These are phyloP conservation scores for Lepiota venenata DNA, from an alignment of 768 basidiomycete species.

Conservation along the genomic window DNA sequence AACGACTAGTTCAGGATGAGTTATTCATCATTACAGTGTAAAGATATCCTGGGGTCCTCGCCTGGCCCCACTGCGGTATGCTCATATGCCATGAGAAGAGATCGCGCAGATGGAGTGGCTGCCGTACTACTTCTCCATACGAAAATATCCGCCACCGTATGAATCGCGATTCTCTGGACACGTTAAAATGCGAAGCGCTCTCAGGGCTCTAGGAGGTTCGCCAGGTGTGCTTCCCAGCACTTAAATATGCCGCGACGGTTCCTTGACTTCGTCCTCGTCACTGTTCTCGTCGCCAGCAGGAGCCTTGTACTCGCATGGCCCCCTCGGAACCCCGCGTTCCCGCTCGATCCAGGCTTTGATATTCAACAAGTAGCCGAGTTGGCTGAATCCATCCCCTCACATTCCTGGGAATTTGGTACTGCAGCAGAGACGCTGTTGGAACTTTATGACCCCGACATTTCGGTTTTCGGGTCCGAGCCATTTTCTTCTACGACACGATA, in stretches of 20 bases:
- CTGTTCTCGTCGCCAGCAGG: neutral
- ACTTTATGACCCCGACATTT: conserved; percentile 34
- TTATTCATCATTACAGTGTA: too few species aligned
- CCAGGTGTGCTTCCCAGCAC: neutral
- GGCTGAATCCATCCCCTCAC: conserved; percentile 34
- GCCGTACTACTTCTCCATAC: too few species aligned
- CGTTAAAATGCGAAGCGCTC: too few species aligned
- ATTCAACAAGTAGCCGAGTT: conserved; percentile 27
- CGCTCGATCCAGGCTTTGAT: conserved; percentile 35
- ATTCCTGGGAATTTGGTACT: conserved; percentile 48
- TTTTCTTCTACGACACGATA: conserved; percentile 29
- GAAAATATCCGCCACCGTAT: too few species aligned
- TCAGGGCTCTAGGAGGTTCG: too few species aligned
- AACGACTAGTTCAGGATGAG: too few species aligned
- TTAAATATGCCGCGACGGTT: neutral
- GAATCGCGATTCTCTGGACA: too few species aligned
- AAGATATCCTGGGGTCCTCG: too few species aligned
- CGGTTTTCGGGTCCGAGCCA: conserved; percentile 34
- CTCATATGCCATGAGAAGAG: too few species aligned
- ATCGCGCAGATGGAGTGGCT: too few species aligned
- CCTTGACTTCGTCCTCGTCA: neutral
- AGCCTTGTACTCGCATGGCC: neutral
- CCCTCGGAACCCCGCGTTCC: conserved; percentile 6
- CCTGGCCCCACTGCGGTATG: too few species aligned
- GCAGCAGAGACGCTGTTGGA: conserved; percentile 40